Conservation (phyloP, 768 basidiomycete species). For the Obba rivulosa region DNA sequence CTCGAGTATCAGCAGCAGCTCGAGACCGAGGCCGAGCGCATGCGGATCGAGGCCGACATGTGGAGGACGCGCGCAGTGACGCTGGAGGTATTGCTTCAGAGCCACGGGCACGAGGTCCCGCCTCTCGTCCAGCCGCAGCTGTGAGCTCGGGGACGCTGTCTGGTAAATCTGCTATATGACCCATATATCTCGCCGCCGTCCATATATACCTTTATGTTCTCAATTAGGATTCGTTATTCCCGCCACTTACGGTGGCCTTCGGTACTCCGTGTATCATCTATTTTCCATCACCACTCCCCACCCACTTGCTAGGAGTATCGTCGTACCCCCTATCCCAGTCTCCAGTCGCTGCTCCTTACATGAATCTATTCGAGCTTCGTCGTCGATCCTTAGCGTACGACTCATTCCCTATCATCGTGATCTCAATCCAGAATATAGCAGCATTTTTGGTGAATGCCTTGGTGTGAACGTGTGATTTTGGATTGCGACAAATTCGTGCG, state of each 20-base stretch:
- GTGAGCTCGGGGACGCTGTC: conserved; percentile 8
- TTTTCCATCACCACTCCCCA: conserved; percentile 29
- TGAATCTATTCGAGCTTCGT: neutral
- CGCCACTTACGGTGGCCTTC: conserved; percentile 29
- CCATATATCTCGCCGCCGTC: conserved; percentile 19
- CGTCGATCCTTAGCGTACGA: too few species aligned
- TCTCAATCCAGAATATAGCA: conserved; percentile 7
- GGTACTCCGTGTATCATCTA: conserved; percentile 35
- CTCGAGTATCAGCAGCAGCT: conserved; percentile 61
- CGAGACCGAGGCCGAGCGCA: conserved; percentile 47
- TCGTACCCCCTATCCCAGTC: conserved; percentile 39
- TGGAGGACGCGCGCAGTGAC: conserved; percentile 54
- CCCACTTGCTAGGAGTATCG: conserved; percentile 50
- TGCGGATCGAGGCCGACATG: conserved; percentile 54
- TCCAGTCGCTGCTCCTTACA: neutral
- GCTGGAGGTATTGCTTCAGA: conserved; percentile 45
- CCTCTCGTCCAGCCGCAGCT: conserved; percentile 8
- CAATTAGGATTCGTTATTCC: neutral
- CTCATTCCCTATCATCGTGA: neutral
- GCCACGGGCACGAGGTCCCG: conserved; percentile 54
- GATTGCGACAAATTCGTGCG: too few species aligned
- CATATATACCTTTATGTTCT: conserved; percentile 16
- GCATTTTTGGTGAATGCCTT: too few species aligned
- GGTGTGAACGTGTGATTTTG: too few species aligned
- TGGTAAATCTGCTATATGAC: conserved; percentile 16